These are phyloP conservation scores for Teunomyces stri DNA, from an alignment of 805 yeast species.

Conservation along the genomic window DNA sequence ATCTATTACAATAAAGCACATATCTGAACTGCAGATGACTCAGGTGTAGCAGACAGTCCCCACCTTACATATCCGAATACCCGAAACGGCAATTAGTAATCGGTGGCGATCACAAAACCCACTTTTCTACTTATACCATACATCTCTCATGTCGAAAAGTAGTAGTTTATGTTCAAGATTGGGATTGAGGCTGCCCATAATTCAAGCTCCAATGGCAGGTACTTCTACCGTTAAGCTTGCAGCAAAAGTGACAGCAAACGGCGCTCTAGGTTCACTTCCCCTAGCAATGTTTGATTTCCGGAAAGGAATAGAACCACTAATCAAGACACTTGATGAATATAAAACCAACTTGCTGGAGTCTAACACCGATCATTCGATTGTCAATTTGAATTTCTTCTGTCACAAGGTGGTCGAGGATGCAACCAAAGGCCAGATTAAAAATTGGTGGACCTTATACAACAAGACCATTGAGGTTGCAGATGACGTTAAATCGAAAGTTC, in stretches of 20 bases:
- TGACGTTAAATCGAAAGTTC: not conserved
- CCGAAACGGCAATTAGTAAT: not conserved
- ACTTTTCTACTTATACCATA: too few relatives aligned
- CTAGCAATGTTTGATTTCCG: conserved; percentile 31
- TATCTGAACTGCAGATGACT: too few relatives aligned
- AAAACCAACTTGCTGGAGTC: conserved; percentile 10
- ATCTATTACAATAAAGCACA: too few relatives aligned
- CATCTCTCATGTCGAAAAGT: conserved; percentile 1
- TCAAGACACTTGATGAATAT: conserved; percentile 13
- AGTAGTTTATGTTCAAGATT: conserved; percentile 11
- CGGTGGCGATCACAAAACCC: not conserved
- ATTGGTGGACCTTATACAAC: conserved; percentile 21
- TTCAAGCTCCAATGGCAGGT: conserved; percentile 65
- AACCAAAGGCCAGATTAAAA: conserved; percentile 14
- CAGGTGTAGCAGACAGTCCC: too few relatives aligned
- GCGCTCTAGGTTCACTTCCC: conserved; percentile 53
- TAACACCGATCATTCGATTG: conserved; percentile 11
- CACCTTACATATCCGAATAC: not conserved
- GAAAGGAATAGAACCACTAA: conserved; percentile 16
- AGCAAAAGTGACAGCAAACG: conserved; percentile 37
- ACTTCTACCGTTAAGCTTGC: conserved; percentile 46
- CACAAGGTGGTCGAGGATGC: conserved; percentile 29
- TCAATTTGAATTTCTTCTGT: conserved; percentile 49
- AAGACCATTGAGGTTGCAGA: not conserved
- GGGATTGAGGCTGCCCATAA: conserved; percentile 40